These are phyloP conservation scores for Eimeria zaria DNA, from an alignment of 169 alveolate genomes.

Conservation along the genomic window DNA sequence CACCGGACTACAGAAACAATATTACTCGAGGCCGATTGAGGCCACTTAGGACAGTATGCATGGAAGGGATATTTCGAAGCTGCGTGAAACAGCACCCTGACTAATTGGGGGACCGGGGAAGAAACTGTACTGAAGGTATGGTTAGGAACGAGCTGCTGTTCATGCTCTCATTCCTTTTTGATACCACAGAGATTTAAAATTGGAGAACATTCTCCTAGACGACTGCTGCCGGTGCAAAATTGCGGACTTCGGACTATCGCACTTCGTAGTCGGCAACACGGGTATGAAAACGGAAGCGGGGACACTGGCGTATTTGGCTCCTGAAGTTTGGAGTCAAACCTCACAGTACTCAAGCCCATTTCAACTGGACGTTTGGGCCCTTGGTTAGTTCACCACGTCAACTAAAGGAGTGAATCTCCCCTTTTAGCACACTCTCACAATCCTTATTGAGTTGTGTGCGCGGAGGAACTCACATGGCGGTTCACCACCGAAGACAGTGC, in stretches of 20 bases:
- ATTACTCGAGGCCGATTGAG: neutral
- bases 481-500: neutral
- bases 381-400: conserved; percentile 77
- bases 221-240: conserved; percentile 90
- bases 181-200: conserved; percentile 92
- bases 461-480: neutral
- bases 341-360: conserved; percentile 87
- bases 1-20: neutral
- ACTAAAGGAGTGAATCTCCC: neutral
- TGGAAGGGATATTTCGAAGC: neutral
- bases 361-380: conserved; percentile 89
- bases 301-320: conserved; percentile 89
- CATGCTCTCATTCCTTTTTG: neutral
- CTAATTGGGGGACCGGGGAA: neutral
- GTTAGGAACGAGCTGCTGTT: neutral
- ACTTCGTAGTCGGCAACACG: conserved; percentile 87
- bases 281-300: conserved; percentile 89
- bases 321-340: conserved; percentile 88
- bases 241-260: conserved; percentile 94
- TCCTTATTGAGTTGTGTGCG: neutral
- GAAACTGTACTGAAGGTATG: neutral
- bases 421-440: neutral
- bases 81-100: neutral
- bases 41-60: neutral
- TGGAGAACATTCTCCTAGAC: conserved; percentile 94